Evolutionary conservation across 805 yeast species (phyloP).

Genomic region (Metschnikowia hibisci): DNA sequence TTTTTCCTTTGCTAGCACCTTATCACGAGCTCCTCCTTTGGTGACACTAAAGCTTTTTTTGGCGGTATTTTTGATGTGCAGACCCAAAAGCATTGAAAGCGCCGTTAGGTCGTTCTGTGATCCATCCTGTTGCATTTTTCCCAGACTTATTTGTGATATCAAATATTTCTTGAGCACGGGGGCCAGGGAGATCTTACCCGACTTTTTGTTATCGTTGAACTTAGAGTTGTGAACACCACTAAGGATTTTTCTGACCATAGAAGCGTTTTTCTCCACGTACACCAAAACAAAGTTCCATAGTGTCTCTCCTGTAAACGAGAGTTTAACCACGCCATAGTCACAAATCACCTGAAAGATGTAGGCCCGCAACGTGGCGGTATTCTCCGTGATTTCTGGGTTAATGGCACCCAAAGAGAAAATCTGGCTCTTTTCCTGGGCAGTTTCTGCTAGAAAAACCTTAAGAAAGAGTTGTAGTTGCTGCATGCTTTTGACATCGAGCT

Average conservation of each 20-base stretch:
- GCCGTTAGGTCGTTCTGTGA: slow-evolving; percentile 40
- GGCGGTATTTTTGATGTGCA: slow-evolving; percentile 20
- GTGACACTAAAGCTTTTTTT: slow-evolving; percentile 17
- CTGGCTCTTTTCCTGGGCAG: slow-evolving; percentile 55
- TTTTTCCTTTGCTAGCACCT: slow-evolving; percentile 23
- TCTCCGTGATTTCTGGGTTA: slow-evolving; percentile 60
- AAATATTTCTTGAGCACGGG: slow-evolving; percentile 50
- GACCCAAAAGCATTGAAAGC: slow-evolving; percentile 47
- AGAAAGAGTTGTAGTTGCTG: slow-evolving; percentile 58
- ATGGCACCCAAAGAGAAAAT: slow-evolving; percentile 68
- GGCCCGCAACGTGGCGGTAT: slow-evolving; percentile 46
- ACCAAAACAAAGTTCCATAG: slow-evolving; percentile 63
- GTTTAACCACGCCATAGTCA: slow-evolving; percentile 49
- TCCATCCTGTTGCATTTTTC: slow-evolving; percentile 33
- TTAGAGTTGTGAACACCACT: slow-evolving; percentile 51
- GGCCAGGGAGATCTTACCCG: slow-evolving; percentile 46
- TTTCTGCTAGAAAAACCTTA: slow-evolving; percentile 55
- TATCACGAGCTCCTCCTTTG: slow-evolving; percentile 17
- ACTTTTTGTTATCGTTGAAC: slow-evolving; percentile 45
- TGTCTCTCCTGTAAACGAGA: slow-evolving; percentile 56
- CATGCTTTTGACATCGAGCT: slow-evolving; percentile 49
- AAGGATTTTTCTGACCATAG: slow-evolving; percentile 48
- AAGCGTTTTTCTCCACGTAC: slow-evolving; percentile 44
- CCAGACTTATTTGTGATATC: slow-evolving; percentile 42
- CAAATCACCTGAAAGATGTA: slow-evolving; percentile 50